phyloP scores from a whole-genome alignment of 768 basidiomycete genomes.

The Macrocybe gigantea region DNA sequence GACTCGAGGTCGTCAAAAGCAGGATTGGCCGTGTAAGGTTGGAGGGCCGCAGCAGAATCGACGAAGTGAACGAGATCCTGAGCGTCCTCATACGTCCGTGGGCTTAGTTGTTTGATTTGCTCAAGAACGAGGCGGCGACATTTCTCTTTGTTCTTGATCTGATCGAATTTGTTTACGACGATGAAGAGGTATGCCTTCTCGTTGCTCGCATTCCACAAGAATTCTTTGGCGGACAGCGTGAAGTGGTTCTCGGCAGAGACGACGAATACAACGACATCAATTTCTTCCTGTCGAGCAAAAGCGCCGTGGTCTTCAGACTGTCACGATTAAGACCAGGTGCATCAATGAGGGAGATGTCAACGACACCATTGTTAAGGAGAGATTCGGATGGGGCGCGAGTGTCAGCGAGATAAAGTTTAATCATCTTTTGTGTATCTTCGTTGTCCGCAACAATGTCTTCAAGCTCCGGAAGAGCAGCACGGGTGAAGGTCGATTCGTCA shows the following conservation, averaged over 20 bases:
- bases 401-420: conserved; percentile 89
- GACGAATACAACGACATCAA: conserved; percentile 97
- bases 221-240: conserved; percentile 91
- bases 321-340: conserved; percentile 97
- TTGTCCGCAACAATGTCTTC: conserved; percentile 76
- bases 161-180: conserved; percentile 97
- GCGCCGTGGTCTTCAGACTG: conserved; percentile 87
- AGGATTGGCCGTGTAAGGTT: conserved; percentile 56
- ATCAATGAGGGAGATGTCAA: conserved; percentile 97
- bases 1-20: conserved; percentile 88
- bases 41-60: conserved; percentile 76
- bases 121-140: conserved; percentile 86
- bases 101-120: conserved; percentile 89
- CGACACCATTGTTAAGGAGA: conserved; percentile 89
- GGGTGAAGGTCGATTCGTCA: conserved; percentile 74
- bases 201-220: conserved; percentile 86
- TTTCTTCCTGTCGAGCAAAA: conserved; percentile 94
- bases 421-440: conserved; percentile 62
- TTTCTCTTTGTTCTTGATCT: conserved; percentile 92
- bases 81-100: conserved; percentile 86
- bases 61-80: conserved; percentile 97
- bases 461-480: conserved; percentile 60
- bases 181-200: conserved; percentile 99
- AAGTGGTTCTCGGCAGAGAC: conserved; percentile 99
- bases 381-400: conserved; percentile 73